Evolutionary conservation across 495 filamentous ascomycete genomes (phyloP), one percentile per base, ranked within the genome.

Genomic region (Tuber borchii): DNA sequence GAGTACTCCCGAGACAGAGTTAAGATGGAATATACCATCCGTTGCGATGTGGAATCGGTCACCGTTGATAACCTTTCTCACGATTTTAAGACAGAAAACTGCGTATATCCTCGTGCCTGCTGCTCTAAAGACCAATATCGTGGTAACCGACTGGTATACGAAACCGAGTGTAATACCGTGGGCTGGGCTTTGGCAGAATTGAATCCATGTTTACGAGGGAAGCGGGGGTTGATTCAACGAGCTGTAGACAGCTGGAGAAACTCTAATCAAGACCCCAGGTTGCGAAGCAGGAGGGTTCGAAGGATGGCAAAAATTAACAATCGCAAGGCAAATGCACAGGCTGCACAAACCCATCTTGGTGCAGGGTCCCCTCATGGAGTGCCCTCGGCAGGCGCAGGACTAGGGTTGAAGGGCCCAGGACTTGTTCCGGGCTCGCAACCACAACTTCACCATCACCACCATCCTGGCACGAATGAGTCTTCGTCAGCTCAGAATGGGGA

Each of bases 21-120:
- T 78, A 99, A 99, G 89, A 97, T 97, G 93, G 95, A 97, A 84
- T 99, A 99, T 84, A 97, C 94, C 0, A 99, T 99, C 82, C 91
- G 95, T 46, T 99, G 95, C 82, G 95, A 99, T 80, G 95, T 98
- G 37, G 95, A 97, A 85, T 97, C 94, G 1, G 93, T 99, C 69
- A 93, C 93, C 83, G 92, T 95, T 71, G 94, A 97, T 71, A 90
- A 88, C 68, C 89, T 99, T 43, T 88, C 88, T 76, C 87, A 88
- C 79, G 94, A 97, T 72, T 98, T 98, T 89, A 97, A 97, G 86
- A 92, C 91, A 9, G 94, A 97, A 83, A 99, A 99, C 85, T 98
- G 96, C 85, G 95, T 99, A 17, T 99, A 99, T 81, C 95, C 95
- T 0, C 87, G 96, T 70, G 95, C 95, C 12, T 97, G 95, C 86